These are phyloP conservation scores for Malassezia cuniculi DNA, from an alignment of 1,284 basidiomycete species.

Conservation along the genomic window DNA sequence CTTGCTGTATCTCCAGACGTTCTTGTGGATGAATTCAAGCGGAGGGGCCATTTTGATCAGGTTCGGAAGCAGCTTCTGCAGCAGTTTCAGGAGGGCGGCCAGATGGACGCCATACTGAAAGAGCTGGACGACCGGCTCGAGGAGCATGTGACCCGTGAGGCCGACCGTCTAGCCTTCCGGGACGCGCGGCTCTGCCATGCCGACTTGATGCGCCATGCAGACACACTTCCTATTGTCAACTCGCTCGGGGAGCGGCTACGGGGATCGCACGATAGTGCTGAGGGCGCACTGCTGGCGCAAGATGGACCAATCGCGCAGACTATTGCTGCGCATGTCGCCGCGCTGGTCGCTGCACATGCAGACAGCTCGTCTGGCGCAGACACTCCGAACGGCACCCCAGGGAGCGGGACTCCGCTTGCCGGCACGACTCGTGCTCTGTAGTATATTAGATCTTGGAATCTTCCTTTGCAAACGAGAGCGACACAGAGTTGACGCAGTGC, in stretches of 20 bases:
- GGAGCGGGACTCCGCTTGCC: no score
- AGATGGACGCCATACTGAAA: conserved; percentile 1
- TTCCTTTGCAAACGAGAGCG: conserved; percentile 73
- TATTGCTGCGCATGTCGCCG: no score
- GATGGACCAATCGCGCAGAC: no score
- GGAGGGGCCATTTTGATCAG: conserved; percentile 14
- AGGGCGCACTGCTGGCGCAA: no score
- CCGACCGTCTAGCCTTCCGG: conserved; percentile 8
- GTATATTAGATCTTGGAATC: no score
- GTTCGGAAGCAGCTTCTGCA: conserved; percentile 7
- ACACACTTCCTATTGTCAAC: conserved; percentile 3
- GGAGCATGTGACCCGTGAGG: background rate
- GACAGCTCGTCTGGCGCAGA: no score
- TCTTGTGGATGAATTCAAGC: conserved; percentile 10
- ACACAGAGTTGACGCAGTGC: conserved; percentile 65
- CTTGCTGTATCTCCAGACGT: background rate
- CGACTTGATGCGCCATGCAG: conserved; percentile 9
- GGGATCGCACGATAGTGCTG: no score
- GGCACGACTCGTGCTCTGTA: no score
- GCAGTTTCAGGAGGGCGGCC: conserved; percentile 8
- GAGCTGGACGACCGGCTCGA: conserved; percentile 2
- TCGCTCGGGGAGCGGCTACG: conserved; percentile 2
- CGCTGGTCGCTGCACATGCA: no score
- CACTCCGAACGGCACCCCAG: no score
- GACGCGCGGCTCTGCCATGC: conserved; percentile 12